phyloP scores from a whole-genome alignment of 1,284 basidiomycete genomes.

The Puccinia horiana region DNA sequence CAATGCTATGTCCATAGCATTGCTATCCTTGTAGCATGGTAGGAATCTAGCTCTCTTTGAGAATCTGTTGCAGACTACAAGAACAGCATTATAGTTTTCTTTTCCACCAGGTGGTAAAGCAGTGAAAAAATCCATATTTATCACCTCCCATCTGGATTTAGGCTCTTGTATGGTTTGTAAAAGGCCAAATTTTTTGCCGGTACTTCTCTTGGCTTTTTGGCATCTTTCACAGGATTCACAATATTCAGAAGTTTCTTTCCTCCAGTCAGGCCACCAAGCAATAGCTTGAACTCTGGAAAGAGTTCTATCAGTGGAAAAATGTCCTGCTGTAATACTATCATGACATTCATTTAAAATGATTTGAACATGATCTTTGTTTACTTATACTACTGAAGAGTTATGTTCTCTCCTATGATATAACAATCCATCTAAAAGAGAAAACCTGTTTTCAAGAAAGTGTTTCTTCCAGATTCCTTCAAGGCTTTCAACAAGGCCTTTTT shows the following conservation, averaged over 20 bases:
- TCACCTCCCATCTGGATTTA: background rate
- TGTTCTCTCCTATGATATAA: constrained; percentile 11
- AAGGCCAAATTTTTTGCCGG: background rate
- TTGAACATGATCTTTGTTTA: background rate
- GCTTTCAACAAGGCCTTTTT: background rate
- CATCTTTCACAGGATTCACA: no score
- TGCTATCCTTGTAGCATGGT: constrained; percentile 4
- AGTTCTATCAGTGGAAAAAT: constrained; percentile 8
- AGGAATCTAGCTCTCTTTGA: constrained; percentile 6
- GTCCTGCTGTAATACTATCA: constrained; percentile 4
- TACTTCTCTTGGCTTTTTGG: background rate
- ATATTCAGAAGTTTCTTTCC: background rate
- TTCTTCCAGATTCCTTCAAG: background rate
- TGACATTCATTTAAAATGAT: constrained; percentile 8
- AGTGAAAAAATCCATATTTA: background rate
- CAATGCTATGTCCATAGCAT: constrained; percentile 2
- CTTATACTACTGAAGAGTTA: background rate
- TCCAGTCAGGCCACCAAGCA: constrained; percentile 26
- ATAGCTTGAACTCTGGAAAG: background rate
- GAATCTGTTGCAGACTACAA: constrained; percentile 5
- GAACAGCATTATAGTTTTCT: background rate
- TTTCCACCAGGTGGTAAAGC: constrained; percentile 1
- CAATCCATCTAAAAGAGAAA: background rate
- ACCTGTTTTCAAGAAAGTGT: background rate
- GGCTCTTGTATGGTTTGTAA: background rate